Conservation (phyloP, 495 filamentous ascomycete genomes). For the Daldinia loculata region DNA sequence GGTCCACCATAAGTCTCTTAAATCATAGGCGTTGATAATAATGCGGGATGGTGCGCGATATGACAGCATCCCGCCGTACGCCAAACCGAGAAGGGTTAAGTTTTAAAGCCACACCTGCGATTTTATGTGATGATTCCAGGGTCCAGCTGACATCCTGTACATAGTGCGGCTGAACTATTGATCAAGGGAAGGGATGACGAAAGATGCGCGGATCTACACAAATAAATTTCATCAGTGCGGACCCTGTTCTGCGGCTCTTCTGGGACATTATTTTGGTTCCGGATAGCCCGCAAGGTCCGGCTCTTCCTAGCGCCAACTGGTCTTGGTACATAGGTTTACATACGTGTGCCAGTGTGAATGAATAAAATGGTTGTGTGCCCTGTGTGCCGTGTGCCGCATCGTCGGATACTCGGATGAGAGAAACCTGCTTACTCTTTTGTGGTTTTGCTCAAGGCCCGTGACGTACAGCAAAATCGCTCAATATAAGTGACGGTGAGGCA, state of each 20-base stretch:
- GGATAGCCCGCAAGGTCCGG: slow-evolving; percentile 26
- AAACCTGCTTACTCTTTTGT: slow-evolving; percentile 13
- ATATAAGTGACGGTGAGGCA: slow-evolving; percentile 24
- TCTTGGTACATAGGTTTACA: slow-evolving; percentile 6
- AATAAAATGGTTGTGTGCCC: not conserved
- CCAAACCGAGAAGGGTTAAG: slow-evolving; percentile 25
- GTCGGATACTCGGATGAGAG: slow-evolving; percentile 25
- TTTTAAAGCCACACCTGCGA: slow-evolving; percentile 9
- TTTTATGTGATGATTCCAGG: slow-evolving; percentile 3
- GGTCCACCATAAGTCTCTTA: too few relatives aligned
- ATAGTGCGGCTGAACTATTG: slow-evolving; percentile 30
- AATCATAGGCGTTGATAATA: slow-evolving; percentile 19
- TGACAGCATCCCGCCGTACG: slow-evolving; percentile 33
- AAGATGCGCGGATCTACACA: slow-evolving; percentile 25
- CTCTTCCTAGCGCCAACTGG: slow-evolving; percentile 13
- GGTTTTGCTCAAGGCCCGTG: slow-evolving; percentile 25
- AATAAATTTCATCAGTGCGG: slow-evolving; percentile 30
- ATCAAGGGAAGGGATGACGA: slow-evolving; percentile 18
- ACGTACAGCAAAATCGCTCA: slow-evolving; percentile 37
- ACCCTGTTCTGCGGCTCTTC: slow-evolving; percentile 31
- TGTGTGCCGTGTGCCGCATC: slow-evolving; percentile 26
- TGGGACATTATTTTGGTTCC: slow-evolving; percentile 8
- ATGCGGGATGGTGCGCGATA: slow-evolving; percentile 7
- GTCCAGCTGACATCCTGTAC: slow-evolving; percentile 22
- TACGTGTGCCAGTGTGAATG: not conserved